phyloP scores from a whole-genome alignment of 805 yeast genomes.

The Yarrowia sp. region DNA sequence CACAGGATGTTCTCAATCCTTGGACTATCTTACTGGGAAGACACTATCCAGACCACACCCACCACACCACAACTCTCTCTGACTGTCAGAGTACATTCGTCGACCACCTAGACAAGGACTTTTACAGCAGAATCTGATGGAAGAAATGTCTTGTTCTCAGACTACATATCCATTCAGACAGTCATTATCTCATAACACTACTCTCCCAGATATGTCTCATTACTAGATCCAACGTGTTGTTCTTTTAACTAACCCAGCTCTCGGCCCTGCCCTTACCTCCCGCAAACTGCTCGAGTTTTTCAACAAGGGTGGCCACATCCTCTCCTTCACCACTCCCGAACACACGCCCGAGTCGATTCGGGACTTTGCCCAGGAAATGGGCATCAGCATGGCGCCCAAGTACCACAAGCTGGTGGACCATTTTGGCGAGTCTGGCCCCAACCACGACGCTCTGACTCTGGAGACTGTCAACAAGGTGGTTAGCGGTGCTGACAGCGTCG shows the following conservation, averaged over 20 bases:
- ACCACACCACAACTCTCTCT: no score
- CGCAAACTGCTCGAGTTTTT: slow-evolving; percentile 57
- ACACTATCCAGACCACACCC: no score
- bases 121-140: no score
- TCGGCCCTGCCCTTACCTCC: slow-evolving; percentile 44
- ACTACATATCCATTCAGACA: no score
- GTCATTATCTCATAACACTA: no score
- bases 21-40: no score
- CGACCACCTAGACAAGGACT: no score
- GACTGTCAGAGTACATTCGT: no score
- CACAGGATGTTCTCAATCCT: no score
- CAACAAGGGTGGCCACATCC: slow-evolving; percentile 68
- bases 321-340: slow-evolving; percentile 55
- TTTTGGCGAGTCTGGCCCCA: slow-evolving; percentile 43
- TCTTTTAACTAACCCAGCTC: slow-evolving; percentile 35
- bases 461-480: slow-evolving; percentile 25
- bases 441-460: slow-evolving; percentile 34
- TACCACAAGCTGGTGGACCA: slow-evolving; percentile 63
- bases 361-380: slow-evolving; percentile 69
- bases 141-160: no score
- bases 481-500: slow-evolving; percentile 14
- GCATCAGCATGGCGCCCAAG: slow-evolving; percentile 79
- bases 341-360: slow-evolving; percentile 61
- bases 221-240: no score
- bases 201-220: no score